Evolutionary conservation across 2,329 filamentous ascomycete genomes (phyloP).

Genomic region (Penicillium sclerotigenum): DNA sequence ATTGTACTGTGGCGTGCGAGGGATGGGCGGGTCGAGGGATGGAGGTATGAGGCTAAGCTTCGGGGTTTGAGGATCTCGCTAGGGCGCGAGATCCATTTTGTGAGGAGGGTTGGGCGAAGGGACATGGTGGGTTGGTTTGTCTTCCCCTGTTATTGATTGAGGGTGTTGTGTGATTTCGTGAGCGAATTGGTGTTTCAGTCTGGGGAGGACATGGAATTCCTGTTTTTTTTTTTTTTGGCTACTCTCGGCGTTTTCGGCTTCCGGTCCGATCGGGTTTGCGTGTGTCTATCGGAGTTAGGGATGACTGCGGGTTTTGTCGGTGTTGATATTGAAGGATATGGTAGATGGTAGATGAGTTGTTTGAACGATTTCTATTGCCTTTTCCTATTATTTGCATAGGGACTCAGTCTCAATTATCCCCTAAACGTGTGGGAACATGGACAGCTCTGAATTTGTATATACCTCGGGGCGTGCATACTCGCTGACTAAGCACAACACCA

Average conservation of each 20-base stretch:
- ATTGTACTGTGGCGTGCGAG: constrained; percentile 4
- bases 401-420: neutral
- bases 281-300: constrained; percentile 1
- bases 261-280: constrained; percentile 9
- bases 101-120: constrained; percentile 11
- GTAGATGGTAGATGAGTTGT: neutral
- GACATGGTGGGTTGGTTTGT: constrained; percentile 4
- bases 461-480: neutral
- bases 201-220: neutral
- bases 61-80: constrained; percentile 11
- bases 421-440: neutral
- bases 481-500: constrained; percentile 19
- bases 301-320: neutral
- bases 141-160: neutral
- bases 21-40: neutral
- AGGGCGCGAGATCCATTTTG: constrained; percentile 25
- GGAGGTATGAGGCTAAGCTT: neutral
- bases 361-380: neutral
- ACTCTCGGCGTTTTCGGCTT: constrained; percentile 11
- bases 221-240: neutral
- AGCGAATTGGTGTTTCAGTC: neutral
- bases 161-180: neutral
- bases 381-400: neutral
- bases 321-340: neutral
- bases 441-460: neutral